Base-by-base conservation (phyloP, 2,329 filamentous ascomycete species). In the Arachnomyces sp. region DNA sequence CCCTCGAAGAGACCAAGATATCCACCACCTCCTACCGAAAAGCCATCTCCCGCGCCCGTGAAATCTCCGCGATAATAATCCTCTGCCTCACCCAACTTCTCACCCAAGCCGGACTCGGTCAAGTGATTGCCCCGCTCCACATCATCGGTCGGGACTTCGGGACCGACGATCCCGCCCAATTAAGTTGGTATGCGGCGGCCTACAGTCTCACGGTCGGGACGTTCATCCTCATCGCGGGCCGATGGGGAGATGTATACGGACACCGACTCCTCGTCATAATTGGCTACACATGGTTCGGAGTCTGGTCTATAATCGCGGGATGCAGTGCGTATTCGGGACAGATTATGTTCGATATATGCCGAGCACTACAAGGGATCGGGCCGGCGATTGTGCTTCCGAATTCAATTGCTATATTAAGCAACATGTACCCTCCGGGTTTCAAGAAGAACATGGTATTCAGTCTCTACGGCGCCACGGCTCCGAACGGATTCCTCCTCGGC, bases 321-420 rank as follows among this genome's bases (percentile, higher is more conserved):
- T 86, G 89, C 62, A 80, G 78, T 43, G 65, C 68, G 39, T 9
- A 71, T 74, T 51, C 45, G 72, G 81, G 76, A 60, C 73, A 80
- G 44, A 59, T 77, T 37, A 84, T 87, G 79, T 69, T 89, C 45
- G 82, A 86, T 49, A 68, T 83, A 40, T 84, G 80, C 54, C 80
- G 85, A 38, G 84, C 84, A 7, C 63, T 88, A 32, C 83, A 87
- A 59, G 85, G 85, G 0, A 62, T 90, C 7, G 85, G 83, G 1
- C 73, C 82, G 1, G 82, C 84, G 1, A 82, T 84, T 0, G 86
- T 84, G 45, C 59, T 87, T 11, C 82, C 82, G 0, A 77, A 79
- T 1, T 76, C 80, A 1, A 73, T 87, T 42, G 80, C 80, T 63
- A 66, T 85, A 8, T 62, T 84, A 1, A 80, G 80, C 1, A 76